Conservation (phyloP, 192 early-diverging fungal species). For the Coemansia sp. region DNA sequence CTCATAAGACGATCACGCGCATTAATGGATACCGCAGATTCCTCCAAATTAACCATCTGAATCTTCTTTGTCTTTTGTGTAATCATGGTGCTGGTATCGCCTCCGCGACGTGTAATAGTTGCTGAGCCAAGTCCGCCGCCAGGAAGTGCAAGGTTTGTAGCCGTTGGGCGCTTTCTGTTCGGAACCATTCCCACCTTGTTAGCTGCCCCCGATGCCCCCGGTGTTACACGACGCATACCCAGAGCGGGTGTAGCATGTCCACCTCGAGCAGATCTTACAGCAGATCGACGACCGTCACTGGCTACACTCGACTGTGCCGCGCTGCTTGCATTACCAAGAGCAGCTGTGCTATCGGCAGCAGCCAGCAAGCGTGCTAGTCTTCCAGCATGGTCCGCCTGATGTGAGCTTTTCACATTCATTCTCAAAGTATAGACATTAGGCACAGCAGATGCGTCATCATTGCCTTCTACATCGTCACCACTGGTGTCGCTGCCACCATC, state of each 20-base stretch:
- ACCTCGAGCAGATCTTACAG: constrained; percentile 5
- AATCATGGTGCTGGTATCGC: background rate
- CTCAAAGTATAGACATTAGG: constrained; percentile 6
- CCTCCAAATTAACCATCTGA: constrained; percentile 23
- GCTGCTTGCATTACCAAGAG: background rate
- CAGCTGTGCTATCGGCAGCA: constrained; percentile 8
- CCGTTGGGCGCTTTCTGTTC: constrained; percentile 14
- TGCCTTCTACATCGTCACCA: background rate
- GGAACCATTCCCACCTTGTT: constrained; percentile 32
- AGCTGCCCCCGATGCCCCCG: background rate
- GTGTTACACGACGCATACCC: constrained; percentile 16
- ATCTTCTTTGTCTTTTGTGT: constrained; percentile 22
- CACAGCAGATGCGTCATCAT: background rate
- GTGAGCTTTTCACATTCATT: constrained; percentile 19
- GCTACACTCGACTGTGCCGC: background rate
- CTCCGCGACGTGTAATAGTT: background rate
- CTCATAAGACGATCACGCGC: constrained; percentile 33
- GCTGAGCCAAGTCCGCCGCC: constrained; percentile 8
- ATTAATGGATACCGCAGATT: constrained; percentile 13
- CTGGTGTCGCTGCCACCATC: background rate
- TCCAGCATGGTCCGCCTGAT: constrained; percentile 33
- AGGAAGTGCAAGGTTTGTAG: constrained; percentile 25
- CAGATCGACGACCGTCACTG: constrained; percentile 2
- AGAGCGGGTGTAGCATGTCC: constrained; percentile 9
- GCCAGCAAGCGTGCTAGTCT: constrained; percentile 31